These are phyloP conservation scores for Ulmus americana DNA, from an alignment of 331 rosid species.

Conservation along the genomic window DNA sequence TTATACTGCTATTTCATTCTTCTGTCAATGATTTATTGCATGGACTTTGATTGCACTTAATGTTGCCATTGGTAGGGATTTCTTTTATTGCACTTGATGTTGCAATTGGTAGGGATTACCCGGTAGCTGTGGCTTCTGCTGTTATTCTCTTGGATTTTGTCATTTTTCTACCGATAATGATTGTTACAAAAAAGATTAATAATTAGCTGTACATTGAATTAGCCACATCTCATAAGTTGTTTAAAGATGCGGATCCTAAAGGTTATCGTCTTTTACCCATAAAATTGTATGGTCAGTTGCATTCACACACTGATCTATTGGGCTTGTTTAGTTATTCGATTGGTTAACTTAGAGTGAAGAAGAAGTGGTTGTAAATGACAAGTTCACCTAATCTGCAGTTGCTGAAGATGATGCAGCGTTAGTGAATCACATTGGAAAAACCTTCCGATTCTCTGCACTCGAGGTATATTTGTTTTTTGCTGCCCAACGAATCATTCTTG, in stretches of 20 bases:
- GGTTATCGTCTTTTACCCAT: not conserved
- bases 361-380: constrained; percentile 2
- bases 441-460: constrained; percentile 79
- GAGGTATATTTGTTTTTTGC: constrained; percentile 38
- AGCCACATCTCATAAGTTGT: not conserved
- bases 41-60: not conserved
- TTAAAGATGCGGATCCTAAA: not conserved
- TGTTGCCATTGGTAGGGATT: not conserved
- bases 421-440: constrained; percentile 74
- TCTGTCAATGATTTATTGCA: not conserved
- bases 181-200: not conserved
- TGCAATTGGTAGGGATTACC: not conserved
- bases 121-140: not conserved
- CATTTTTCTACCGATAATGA: not conserved
- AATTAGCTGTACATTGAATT: not conserved
- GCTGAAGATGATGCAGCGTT: constrained; percentile 76
- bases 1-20: not conserved
- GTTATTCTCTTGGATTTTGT: not conserved
- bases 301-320: not conserved
- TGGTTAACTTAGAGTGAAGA: constrained; percentile 3
- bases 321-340: not conserved
- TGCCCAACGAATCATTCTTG: not conserved
- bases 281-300: not conserved
- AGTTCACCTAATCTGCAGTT: constrained; percentile 36
- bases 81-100: not conserved